Evolutionary conservation across 352 stramenopile species (phyloP).

Genomic region (Phytophthora crassamura): DNA sequence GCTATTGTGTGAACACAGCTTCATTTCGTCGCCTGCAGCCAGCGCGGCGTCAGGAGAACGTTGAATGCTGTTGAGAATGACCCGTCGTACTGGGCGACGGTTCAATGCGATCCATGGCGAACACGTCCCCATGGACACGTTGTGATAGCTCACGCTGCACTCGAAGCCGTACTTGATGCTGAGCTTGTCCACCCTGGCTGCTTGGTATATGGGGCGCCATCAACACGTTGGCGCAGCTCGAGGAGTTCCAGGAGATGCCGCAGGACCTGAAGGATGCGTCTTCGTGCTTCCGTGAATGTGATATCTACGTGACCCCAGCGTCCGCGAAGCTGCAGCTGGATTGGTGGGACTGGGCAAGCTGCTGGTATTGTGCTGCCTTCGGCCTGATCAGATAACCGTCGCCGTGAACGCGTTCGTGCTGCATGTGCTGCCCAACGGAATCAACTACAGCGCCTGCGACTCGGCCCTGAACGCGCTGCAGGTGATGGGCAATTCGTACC

Average conservation of each 20-base stretch:
- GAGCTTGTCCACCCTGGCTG: conserved; percentile 94
- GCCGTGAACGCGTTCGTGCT: conserved; percentile 96
- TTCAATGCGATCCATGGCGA: conserved; percentile 95
- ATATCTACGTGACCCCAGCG: conserved; percentile 96
- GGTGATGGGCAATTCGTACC: conserved; percentile 96
- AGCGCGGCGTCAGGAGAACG: conserved; percentile 97
- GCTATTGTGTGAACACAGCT: conserved; percentile 95
- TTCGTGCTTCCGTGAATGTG: conserved; percentile 97
- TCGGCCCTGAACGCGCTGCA: conserved; percentile 95
- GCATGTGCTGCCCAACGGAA: conserved; percentile 92
- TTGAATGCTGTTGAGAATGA: conserved; percentile 99
- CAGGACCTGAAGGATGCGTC: conserved; percentile 96
- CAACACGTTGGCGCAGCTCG: conserved; percentile 91
- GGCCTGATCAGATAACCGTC: conserved; percentile 95
- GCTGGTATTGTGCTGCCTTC: conserved; percentile 94
- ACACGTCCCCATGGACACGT: conserved; percentile 97
- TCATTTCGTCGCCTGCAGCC: conserved; percentile 97
- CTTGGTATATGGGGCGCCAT: conserved; percentile 94
- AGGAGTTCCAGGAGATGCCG: conserved; percentile 98
- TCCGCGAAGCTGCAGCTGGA: conserved; percentile 97
- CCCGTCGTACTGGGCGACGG: conserved; percentile 96
- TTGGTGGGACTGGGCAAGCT: conserved; percentile 97
- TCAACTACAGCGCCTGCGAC: conserved; percentile 96
- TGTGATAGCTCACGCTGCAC: conserved; percentile 96
- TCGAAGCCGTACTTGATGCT: conserved; percentile 96